Percentiles rank a stretch among this genome's conserved stretches.
phyloP scores from a whole-genome alignment of 345 rosid genomes.

The Gossypium turneri region DNA sequence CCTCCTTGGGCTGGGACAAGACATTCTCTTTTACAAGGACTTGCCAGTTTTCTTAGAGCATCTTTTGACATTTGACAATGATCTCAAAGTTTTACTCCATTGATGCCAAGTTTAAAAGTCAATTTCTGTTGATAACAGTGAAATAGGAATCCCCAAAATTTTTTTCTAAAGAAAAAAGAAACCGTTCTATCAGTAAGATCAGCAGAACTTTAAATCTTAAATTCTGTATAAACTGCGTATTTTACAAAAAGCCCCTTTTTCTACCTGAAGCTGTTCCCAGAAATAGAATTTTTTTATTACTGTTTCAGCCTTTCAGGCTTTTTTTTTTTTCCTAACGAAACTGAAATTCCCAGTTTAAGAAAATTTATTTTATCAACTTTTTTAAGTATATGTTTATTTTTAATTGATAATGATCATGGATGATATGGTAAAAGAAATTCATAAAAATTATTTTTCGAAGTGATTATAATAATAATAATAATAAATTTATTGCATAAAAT shows the following conservation, averaged over 20 bases:
- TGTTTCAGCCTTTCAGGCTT: conserved; percentile 6
- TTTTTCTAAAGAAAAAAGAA: neutral
- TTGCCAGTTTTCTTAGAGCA: neutral
- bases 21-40: neutral
- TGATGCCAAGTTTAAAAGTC: neutral
- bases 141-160: neutral
- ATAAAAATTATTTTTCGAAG: too few relatives aligned
- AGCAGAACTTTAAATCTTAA: conserved; percentile 17
- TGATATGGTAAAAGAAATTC: too few relatives aligned
- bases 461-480: too few relatives aligned
- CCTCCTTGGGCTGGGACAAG: neutral
- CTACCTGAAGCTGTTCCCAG: neutral
- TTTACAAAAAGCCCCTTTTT: neutral
- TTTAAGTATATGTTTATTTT: too few relatives aligned
- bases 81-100: neutral
- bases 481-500: too few relatives aligned
- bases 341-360: too few relatives aligned
- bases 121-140: neutral
- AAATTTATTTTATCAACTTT: too few relatives aligned
- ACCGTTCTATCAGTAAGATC: conserved; percentile 24
- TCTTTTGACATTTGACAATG: conserved; percentile 6
- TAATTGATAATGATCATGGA: too few relatives aligned
- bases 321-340: neutral
- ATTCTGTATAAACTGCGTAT: conserved; percentile 6
- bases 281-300: conserved; percentile 4